Conservation (phyloP, 140 eudicot species). For the Anethum foeniculum region DNA sequence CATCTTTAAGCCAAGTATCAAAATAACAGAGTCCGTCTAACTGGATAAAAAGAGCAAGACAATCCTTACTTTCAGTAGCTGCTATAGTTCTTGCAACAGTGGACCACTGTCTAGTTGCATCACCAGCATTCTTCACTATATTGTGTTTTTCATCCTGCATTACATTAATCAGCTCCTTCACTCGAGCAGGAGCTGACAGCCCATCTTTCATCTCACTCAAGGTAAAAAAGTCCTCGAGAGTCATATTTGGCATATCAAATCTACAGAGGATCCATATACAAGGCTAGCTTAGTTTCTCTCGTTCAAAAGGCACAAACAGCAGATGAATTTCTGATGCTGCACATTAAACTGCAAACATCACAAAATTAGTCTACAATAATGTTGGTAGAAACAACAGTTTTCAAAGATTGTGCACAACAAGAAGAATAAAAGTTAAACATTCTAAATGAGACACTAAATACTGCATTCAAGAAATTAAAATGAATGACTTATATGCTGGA, state of each 20-base stretch:
- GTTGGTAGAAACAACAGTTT: not conserved
- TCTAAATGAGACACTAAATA: not conserved
- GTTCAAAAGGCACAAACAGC: not conserved
- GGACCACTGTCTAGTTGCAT: slow-evolving; percentile 60
- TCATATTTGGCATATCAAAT: slow-evolving; percentile 39
- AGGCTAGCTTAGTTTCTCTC: slow-evolving; percentile 7
- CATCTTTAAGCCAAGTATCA: slow-evolving; percentile 64
- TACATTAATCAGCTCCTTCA: slow-evolving; percentile 46
- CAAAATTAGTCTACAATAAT: not conserved
- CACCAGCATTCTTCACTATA: slow-evolving; percentile 32
- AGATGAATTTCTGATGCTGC: not conserved
- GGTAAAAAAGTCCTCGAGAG: slow-evolving; percentile 78
- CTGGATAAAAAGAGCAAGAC: slow-evolving; percentile 65
- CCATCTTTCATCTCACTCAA: slow-evolving; percentile 76
- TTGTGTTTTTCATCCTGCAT: slow-evolving; percentile 51
- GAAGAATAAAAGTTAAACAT: not conserved
- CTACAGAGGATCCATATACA: slow-evolving; percentile 18
- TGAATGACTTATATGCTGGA: no score
- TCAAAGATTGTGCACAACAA: not conserved
- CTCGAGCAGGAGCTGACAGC: slow-evolving; percentile 60
- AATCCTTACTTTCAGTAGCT: slow-evolving; percentile 61
- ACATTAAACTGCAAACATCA: slow-evolving; percentile 3
- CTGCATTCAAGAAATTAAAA: not conserved
- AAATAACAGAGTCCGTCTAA: slow-evolving; percentile 66
- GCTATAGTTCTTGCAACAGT: slow-evolving; percentile 67